Evolutionary conservation across 2,329 filamentous ascomycete species (phyloP).

Genomic region (Amylocarpus encephaloides): DNA sequence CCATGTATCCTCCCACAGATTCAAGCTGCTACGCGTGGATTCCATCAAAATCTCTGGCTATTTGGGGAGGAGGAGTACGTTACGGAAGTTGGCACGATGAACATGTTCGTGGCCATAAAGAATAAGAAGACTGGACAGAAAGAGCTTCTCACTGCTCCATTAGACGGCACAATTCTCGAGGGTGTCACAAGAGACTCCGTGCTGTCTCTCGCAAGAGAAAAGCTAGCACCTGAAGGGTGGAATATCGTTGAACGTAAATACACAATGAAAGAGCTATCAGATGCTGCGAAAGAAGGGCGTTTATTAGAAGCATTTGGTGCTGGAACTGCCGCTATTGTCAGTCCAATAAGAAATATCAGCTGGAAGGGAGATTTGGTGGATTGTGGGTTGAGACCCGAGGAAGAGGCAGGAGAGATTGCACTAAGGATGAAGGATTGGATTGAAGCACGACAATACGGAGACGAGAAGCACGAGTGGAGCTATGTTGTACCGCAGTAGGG

Average conservation of each 20-base stretch:
- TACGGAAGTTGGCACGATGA: constrained; percentile 98
- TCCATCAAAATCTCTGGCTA: constrained; percentile 97
- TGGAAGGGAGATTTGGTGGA: constrained; percentile 78
- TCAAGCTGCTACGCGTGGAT: constrained; percentile 82
- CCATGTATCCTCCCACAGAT: constrained; percentile 96
- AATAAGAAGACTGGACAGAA: constrained; percentile 84
- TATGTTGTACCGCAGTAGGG: constrained; percentile 35
- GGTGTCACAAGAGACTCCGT: constrained; percentile 92
- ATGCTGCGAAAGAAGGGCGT: constrained; percentile 77
- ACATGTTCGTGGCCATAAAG: constrained; percentile 83
- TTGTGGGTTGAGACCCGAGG: constrained; percentile 71
- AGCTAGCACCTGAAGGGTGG: constrained; percentile 81
- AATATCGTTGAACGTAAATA: constrained; percentile 82
- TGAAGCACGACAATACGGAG: constrained; percentile 89
- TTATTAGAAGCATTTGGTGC: constrained; percentile 90
- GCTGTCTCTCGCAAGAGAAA: constrained; percentile 76
- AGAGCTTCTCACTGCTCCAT: constrained; percentile 87
- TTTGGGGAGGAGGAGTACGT: constrained; percentile 94
- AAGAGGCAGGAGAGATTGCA: constrained; percentile 86
- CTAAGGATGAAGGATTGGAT: constrained; percentile 94
- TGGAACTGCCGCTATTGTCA: constrained; percentile 90
- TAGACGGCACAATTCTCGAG: constrained; percentile 94
- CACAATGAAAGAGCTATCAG: constrained; percentile 78
- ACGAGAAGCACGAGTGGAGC: constrained; percentile 90
- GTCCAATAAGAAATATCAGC: constrained; percentile 80